Evolutionary conservation across 2,329 filamentous ascomycete genomes (phyloP).

Genomic region (Fusarium ambrosium): DNA sequence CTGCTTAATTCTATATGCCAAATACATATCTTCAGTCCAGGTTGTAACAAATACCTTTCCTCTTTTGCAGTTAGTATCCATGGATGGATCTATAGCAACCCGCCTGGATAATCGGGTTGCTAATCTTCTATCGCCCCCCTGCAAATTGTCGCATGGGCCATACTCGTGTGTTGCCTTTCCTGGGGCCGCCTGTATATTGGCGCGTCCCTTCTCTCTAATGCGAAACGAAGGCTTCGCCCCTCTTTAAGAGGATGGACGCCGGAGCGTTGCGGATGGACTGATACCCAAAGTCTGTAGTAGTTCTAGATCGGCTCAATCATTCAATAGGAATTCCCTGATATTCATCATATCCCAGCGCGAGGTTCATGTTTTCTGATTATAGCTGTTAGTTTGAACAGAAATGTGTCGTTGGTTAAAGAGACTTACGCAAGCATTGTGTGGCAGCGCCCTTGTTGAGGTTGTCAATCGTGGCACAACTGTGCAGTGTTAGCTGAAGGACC

Average conservation of each 20-base stretch:
- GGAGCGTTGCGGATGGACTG: not conserved
- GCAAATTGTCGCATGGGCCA: not conserved
- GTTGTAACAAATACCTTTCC: not conserved
- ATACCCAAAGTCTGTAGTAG: not conserved
- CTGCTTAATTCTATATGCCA: not conserved
- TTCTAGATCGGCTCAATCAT: not conserved
- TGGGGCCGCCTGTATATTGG: not conserved
- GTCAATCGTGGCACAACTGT: not conserved
- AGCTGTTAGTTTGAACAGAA: conserved; percentile 68
- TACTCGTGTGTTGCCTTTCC: not conserved
- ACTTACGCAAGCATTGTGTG: conserved; percentile 1
- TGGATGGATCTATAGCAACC: not conserved
- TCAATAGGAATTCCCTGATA: conserved; percentile 83
- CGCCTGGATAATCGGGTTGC: not conserved
- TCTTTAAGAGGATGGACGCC: not conserved
- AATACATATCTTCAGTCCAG: not conserved
- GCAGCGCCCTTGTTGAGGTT: conserved; percentile 8
- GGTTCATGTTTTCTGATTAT: conserved; percentile 86
- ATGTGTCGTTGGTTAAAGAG: not conserved
- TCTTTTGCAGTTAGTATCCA: not conserved
- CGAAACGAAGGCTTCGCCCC: not conserved
- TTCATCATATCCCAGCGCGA: conserved; percentile 88
- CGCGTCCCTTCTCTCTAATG: not conserved
- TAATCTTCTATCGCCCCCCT: not conserved
- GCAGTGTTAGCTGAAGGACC: not conserved